Evolutionary conservation across 306 rosid species (phyloP).

Genomic region (Dryas octopetala): DNA sequence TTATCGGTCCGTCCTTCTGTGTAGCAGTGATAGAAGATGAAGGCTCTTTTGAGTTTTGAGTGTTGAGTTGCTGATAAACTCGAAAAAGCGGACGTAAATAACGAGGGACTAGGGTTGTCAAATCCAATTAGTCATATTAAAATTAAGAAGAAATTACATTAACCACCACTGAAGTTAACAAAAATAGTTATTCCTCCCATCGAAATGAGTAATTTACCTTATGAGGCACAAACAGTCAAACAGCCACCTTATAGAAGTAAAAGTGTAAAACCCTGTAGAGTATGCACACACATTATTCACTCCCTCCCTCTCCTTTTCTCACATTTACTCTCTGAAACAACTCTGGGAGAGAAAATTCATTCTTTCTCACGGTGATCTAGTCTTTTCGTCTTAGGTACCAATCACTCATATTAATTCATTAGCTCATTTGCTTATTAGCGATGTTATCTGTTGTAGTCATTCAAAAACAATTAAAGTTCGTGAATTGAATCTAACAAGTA

Average conservation of each 20-base stretch:
- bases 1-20: background rate
- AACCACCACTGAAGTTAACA: constrained; percentile 6
- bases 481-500: background rate
- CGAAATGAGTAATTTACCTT: background rate
- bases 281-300: background rate
- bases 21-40: background rate
- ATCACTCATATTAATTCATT: background rate
- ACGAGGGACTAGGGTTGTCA: constrained; percentile 18
- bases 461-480: background rate
- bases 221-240: background rate
- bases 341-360: background rate
- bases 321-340: background rate
- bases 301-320: background rate
- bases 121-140: background rate
- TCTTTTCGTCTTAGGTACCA: constrained; percentile 1
- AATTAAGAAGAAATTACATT: background rate
- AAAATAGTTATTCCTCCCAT: background rate
- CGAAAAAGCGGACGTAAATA: background rate
- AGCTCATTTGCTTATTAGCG: background rate
- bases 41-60: background rate
- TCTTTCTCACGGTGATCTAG: background rate
- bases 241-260: background rate
- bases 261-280: background rate
- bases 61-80: constrained; percentile 6
- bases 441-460: background rate